Percentiles rank a stretch among this genome's conserved stretches.
Evolutionary conservation across 192 early-diverging fungal genomes (phyloP).

Genomic region (Coemansia sp.): DNA sequence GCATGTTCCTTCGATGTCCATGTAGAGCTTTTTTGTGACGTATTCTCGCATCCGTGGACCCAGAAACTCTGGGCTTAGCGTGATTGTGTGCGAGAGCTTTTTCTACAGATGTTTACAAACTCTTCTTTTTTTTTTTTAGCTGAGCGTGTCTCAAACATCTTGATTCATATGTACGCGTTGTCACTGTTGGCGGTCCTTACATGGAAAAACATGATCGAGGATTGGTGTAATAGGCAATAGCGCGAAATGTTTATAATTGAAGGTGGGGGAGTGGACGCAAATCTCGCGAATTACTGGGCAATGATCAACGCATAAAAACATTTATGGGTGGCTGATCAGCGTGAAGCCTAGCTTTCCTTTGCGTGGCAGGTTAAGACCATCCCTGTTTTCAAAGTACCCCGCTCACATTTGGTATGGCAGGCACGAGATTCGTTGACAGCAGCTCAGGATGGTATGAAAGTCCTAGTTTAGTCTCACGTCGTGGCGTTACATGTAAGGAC

Average conservation of each 20-base stretch:
- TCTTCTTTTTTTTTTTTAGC: not conserved
- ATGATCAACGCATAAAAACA: not conserved
- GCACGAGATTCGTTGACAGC: too few relatives aligned
- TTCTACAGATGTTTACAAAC: conserved; percentile 57
- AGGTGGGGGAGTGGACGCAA: not conserved
- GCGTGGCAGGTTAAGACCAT: too few relatives aligned
- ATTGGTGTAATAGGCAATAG: not conserved
- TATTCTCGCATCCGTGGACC: conserved; percentile 77
- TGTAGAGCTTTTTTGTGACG: conserved; percentile 82
- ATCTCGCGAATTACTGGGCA: not conserved
- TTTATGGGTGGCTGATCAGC: not conserved
- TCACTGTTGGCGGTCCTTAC: conserved; percentile 21
- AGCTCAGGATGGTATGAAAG: too few relatives aligned
- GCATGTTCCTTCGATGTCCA: conserved; percentile 95
- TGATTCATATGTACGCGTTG: not conserved
- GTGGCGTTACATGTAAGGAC: too few relatives aligned
- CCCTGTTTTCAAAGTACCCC: too few relatives aligned
- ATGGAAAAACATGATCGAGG: conserved; percentile 49
- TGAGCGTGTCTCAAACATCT: not conserved
- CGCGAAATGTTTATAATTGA: not conserved
- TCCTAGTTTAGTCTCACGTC: too few relatives aligned
- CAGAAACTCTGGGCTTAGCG: conserved; percentile 91
- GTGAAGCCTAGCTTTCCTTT: not conserved
- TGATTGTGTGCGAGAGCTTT: conserved; percentile 90
- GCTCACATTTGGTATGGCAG: too few relatives aligned